A percentile compares a stretch with the other conserved stretches of the same genome.
Conservation (phyloP, 176 grass and related monocot genomes). For the Puya raimondii region DNA sequence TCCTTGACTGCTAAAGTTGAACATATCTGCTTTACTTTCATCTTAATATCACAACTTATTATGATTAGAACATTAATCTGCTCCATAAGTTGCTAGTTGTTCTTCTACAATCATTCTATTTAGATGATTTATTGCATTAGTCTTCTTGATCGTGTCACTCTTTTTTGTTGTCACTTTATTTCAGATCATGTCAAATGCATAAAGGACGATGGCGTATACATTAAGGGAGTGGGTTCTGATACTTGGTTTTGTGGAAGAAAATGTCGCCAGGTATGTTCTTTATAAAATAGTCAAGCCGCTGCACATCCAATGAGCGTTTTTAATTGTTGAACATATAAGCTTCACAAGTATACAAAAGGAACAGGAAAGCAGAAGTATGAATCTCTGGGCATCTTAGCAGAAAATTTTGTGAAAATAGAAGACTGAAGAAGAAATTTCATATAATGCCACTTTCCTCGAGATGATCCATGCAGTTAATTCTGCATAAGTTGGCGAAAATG, state of each 20-base stretch:
- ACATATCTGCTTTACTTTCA: not conserved
- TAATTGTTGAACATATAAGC: too few relatives aligned
- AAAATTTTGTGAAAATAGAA: not conserved
- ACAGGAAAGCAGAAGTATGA: too few relatives aligned
- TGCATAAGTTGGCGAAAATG: too few relatives aligned
- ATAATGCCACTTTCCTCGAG: not conserved
- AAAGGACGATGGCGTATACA: constrained; percentile 22
- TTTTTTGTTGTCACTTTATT: constrained; percentile 22
- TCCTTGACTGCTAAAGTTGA: constrained; percentile 6
- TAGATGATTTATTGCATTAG: constrained; percentile 3
- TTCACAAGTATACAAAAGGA: too few relatives aligned
- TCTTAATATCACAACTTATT: not conserved
- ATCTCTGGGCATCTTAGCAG: too few relatives aligned
- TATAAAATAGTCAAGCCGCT: not conserved
- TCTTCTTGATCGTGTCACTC: not conserved
- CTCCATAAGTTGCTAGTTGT: not conserved
- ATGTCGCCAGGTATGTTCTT: constrained; percentile 58
- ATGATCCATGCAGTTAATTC: not conserved
- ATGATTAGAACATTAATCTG: not conserved
- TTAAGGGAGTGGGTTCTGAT: constrained; percentile 30
- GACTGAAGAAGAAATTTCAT: not conserved
- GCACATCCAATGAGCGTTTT: not conserved
- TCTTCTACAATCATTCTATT: not conserved
- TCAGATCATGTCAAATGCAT: constrained; percentile 80
- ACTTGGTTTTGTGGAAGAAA: constrained; percentile 71